Evolutionary conservation across 108 stramenopile species (phyloP).

Genomic region (Skeletonema potamos): DNA sequence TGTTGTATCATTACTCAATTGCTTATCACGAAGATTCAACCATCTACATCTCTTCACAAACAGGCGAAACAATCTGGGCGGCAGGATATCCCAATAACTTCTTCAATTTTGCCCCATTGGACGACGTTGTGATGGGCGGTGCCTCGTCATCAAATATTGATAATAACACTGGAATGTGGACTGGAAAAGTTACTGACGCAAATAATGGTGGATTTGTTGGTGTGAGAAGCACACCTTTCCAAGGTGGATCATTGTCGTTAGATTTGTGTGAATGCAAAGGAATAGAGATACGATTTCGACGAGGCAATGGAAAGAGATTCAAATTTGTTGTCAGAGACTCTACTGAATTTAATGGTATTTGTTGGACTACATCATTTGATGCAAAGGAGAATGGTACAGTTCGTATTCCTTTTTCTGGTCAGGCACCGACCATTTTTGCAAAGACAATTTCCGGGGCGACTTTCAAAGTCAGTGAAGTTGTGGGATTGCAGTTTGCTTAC

Average conservation of each 20-base stretch:
- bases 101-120: constrained; percentile 68
- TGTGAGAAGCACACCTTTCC: constrained; percentile 70
- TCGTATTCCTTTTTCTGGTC: constrained; percentile 62
- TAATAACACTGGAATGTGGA: constrained; percentile 67
- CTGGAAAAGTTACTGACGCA: constrained; percentile 73
- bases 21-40: not conserved
- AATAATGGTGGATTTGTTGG: constrained; percentile 88
- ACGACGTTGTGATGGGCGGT: constrained; percentile 89
- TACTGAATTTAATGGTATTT: constrained; percentile 82
- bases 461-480: constrained; percentile 51
- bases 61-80: constrained; percentile 63
- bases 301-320: constrained; percentile 45
- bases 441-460: constrained; percentile 42
- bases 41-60: constrained; percentile 2
- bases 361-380: constrained; percentile 71
- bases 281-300: constrained; percentile 47
- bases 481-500: constrained; percentile 72
- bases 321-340: constrained; percentile 76
- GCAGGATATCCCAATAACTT: constrained; percentile 31
- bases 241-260: constrained; percentile 31
- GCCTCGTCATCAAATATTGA: constrained; percentile 69
- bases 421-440: constrained; percentile 73
- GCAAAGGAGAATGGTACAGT: constrained; percentile 10
- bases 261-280: constrained; percentile 71
- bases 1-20: not conserved